A percentile compares a stretch with the other conserved stretches of the same genome.
Conservation (phyloP, 495 filamentous ascomycete species). For the Hyphodiscus hymeniophilus region DNA sequence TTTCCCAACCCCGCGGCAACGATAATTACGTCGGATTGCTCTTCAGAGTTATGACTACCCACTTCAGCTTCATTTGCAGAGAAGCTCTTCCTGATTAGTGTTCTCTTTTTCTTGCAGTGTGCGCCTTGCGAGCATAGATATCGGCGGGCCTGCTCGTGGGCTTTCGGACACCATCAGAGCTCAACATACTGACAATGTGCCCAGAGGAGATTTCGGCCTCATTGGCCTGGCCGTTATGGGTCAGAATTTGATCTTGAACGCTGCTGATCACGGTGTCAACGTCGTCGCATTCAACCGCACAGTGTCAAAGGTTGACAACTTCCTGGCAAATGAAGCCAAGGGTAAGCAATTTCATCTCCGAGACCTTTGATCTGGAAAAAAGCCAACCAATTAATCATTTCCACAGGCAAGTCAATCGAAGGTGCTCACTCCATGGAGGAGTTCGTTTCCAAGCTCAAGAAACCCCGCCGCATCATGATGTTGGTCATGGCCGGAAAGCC, state of each 20-base stretch:
- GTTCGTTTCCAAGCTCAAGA: conserved; percentile 92
- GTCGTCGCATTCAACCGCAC: conserved; percentile 98
- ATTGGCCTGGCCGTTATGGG: conserved; percentile 99
- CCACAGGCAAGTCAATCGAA: conserved; percentile 75
- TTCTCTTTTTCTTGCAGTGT: conserved; percentile 57
- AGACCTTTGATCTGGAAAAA: background rate
- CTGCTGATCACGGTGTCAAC: conserved; percentile 92
- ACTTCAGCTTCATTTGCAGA: background rate
- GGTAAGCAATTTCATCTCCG: conserved; percentile 36
- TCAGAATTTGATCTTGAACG: conserved; percentile 97
- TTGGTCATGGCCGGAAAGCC: conserved; percentile 96
- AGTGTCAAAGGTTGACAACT: conserved; percentile 91
- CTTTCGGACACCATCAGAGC: background rate
- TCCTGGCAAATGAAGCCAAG: conserved; percentile 91
- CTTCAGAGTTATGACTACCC: background rate
- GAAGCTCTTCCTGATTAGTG: conserved; percentile 10
- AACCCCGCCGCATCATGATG: conserved; percentile 91
- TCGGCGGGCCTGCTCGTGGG: conserved; percentile 39
- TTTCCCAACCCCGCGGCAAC: conserved; percentile 1
- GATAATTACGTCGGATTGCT: no score
- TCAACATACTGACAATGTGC: conserved; percentile 20
- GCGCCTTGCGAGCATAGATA: conserved; percentile 77
- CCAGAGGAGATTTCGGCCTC: conserved; percentile 86
- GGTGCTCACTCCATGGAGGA: conserved; percentile 93
- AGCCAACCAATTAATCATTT: conserved; percentile 1